Base-by-base conservation (phyloP, 495 filamentous ascomycete species). In the Jackrogersella multiformis region DNA sequence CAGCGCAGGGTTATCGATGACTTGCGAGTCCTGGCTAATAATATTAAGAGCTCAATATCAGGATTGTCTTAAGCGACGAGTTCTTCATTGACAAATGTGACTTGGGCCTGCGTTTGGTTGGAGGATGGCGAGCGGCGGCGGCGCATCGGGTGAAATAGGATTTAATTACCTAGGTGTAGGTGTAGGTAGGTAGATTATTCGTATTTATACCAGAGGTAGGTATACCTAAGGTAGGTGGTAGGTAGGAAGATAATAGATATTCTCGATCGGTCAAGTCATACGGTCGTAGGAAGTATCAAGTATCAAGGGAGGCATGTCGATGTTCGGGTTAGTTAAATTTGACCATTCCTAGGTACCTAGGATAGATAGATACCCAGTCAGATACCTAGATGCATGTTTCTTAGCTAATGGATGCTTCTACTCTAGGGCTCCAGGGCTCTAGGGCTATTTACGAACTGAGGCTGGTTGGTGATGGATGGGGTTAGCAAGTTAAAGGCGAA, bases 71-170 rank as follows among this genome's bases (percentile, higher is more conserved):
- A 51, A 48, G 44, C 32, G 56, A 41, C 56, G 2, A 24, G 36
- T n/a, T 61, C 67, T 66, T 65, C 67, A 70, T 70, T 46, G 53
- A 53, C 53, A 70, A 41, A 62, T 53, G 67, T 48, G 36, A 24
- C 45, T 58, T 15, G 38, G 38, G 30, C 45, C 56, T 28, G 42
- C 18, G 52, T 52, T 49, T 15, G 53, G 32, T 66, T 30, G 42
- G 45, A 48, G 30, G 20, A 39, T 13, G 32, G 24, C 12, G 16
- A 69, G 32, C 23, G 35, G 18, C 32, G 55, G 35, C 38, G 42
- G 55, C 56, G 55, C 36, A 64, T 60, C 24, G 55, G 51, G 12
- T 28, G 13, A 23, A 42, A 52, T 41, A 24, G 41, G n/a, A 49
- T 55, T 38, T n/a, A n/a, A n/a, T 15, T 34, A 16, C 15, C 26